A percentile compares a stretch with the other conserved stretches of the same genome.
phyloP scores from a whole-genome alignment of 768 basidiomycete genomes.

The Suillus tomentosus region DNA sequence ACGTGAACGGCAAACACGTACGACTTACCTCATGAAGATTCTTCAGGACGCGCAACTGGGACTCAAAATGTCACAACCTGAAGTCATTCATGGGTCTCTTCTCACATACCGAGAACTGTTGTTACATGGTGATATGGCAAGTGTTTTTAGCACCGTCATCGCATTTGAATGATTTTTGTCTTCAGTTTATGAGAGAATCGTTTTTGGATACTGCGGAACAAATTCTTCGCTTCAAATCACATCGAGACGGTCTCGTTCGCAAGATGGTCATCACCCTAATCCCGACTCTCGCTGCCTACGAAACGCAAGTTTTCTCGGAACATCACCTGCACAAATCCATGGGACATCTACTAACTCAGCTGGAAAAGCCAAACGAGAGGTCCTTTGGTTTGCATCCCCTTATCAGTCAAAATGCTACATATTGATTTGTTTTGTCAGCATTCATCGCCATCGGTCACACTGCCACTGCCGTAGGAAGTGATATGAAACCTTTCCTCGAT shows the following conservation, averaged over 20 bases:
- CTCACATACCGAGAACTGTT: constrained; percentile 90
- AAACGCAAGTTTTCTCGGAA: constrained; percentile 88
- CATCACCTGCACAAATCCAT: constrained; percentile 93
- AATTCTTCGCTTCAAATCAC: constrained; percentile 84
- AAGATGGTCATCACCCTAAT: constrained; percentile 96
- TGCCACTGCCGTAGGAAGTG: constrained; percentile 86
- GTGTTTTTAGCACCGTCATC: constrained; percentile 27
- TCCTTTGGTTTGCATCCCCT: constrained; percentile 66
- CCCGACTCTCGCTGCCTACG: constrained; percentile 92
- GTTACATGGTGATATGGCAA: constrained; percentile 91
- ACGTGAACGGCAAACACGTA: constrained; percentile 67
- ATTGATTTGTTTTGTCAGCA: constrained; percentile 47
- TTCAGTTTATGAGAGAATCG: constrained; percentile 83
- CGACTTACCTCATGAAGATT: constrained; percentile 75
- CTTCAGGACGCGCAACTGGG: constrained; percentile 86
- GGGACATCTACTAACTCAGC: constrained; percentile 84
- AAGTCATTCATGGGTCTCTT: constrained; percentile 90
- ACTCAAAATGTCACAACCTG: constrained; percentile 76
- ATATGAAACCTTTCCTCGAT: constrained; percentile 96
- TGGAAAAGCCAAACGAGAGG: constrained; percentile 88
- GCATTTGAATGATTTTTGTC: constrained; percentile 7
- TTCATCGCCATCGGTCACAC: constrained; percentile 97
- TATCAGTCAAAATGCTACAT: not conserved
- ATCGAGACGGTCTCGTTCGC: constrained; percentile 84
- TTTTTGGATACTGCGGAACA: constrained; percentile 89